These are phyloP conservation scores for Monosporascus sp. DNA, from an alignment of 2,329 filamentous ascomycete species.

Conservation along the genomic window DNA sequence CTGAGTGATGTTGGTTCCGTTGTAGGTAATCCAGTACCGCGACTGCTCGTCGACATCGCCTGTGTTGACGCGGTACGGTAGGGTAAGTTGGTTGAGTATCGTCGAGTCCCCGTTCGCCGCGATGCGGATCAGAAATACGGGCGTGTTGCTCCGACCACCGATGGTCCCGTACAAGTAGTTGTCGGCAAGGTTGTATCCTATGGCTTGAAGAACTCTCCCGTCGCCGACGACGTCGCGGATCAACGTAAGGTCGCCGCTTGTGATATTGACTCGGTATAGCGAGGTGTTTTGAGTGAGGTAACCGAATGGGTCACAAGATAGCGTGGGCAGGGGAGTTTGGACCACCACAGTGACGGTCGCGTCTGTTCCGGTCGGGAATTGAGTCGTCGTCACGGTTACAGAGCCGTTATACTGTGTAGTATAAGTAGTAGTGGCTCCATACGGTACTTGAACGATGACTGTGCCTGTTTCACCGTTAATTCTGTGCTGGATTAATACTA, in stretches of 20 bases:
- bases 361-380: not conserved
- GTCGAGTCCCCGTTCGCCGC: constrained; percentile 4
- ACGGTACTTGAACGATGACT: not conserved
- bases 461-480: not conserved
- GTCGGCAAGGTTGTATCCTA: constrained; percentile 14
- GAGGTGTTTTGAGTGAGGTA: constrained; percentile 8
- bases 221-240: constrained; percentile 3
- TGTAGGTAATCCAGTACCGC: not conserved
- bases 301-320: constrained; percentile 11
- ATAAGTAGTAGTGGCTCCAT: too few relatives aligned
- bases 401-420: not conserved
- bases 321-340: constrained; percentile 1
- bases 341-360: constrained; percentile 1
- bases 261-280: constrained; percentile 11
- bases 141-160: not conserved
- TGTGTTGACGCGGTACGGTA: not conserved
- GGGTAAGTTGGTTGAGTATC: not conserved
- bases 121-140: constrained; percentile 9
- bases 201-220: constrained; percentile 6
- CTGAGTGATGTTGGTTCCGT: not conserved
- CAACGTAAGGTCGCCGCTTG: not conserved
- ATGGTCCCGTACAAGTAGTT: constrained; percentile 12
- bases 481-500: too few relatives aligned
- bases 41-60: constrained; percentile 3
- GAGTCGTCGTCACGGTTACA: constrained; percentile 1